A percentile compares a stretch with the other conserved stretches of the same genome.
Evolutionary conservation across 306 rosid genomes (phyloP).

Genomic region (Lagenaria siceraria): DNA sequence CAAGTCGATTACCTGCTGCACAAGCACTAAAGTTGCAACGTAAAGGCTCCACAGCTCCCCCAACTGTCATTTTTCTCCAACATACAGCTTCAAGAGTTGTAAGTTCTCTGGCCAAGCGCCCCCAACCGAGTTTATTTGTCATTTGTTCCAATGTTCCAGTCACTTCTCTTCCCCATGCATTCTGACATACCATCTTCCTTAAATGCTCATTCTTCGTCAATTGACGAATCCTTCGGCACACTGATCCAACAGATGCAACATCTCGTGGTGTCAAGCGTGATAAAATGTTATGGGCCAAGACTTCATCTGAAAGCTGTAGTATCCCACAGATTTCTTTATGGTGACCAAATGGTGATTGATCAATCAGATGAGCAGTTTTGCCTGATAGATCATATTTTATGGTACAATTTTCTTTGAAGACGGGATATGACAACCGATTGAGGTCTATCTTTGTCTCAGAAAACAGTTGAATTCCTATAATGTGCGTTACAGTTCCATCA

Average conservation of each 20-base stretch:
- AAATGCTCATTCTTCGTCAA: conserved; percentile 86
- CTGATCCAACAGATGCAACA: conserved; percentile 97
- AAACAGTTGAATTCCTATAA: conserved; percentile 83
- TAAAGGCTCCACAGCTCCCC: conserved; percentile 89
- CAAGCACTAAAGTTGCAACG: conserved; percentile 98
- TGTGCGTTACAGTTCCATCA: conserved; percentile 70
- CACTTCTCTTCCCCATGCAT: conserved; percentile 97
- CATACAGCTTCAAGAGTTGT: conserved; percentile 93
- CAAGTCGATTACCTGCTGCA: conserved; percentile 91
- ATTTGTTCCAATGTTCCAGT: conserved; percentile 78
- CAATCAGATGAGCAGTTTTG: conserved; percentile 25
- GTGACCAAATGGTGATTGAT: conserved; percentile 27
- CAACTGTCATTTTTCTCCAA: conserved; percentile 82
- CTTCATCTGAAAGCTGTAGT: conserved; percentile 96
- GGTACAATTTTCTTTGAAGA: conserved; percentile 60
- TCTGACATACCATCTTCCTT: conserved; percentile 97
- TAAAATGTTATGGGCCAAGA: conserved; percentile 83
- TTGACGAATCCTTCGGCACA: conserved; percentile 79
- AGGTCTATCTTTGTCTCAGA: conserved; percentile 77
- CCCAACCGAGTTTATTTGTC: conserved; percentile 95
- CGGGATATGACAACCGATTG: conserved; percentile 72
- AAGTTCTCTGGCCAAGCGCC: conserved; percentile 80
- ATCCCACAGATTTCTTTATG: conserved; percentile 66
- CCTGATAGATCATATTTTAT: conserved; percentile 35
- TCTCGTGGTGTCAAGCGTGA: conserved; percentile 95